Base-by-base conservation (phyloP, 164 flowering plant species). In the Taxillus chinensis region DNA sequence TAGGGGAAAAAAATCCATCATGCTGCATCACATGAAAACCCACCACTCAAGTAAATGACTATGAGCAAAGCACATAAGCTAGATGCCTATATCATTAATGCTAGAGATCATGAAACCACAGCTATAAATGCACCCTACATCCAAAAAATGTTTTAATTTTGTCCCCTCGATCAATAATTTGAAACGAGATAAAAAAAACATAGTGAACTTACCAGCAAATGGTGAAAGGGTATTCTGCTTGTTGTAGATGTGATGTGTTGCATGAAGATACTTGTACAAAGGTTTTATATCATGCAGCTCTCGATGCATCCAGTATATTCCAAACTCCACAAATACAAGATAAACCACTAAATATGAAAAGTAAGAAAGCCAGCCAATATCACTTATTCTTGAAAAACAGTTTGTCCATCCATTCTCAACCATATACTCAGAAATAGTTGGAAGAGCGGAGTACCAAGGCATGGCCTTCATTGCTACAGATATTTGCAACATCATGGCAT, bases 211-310 rank as follows among this genome's bases (percentile, higher is more conserved):
- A 93, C 98, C 98, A 42, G 98, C 98, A 77, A 90, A 93, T 37
- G 98, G 98, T 55, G 98, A 93, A 53, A 93, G 92, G 15, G 96
- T 86, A 41, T 86, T 90, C 67, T 90, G 91, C 79, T 93, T 93
- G 78, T 93, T 93, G 83, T 90, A 93, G 74, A 90, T 82, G 76
- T 93, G 99, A 74, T 93, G 99, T 37, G 90, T 89, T 41, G 99
- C 87, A 75, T 93, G 99, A 65, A 90, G 96, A 78, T 85, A 73
- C 78, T 93, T 93, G 78, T 93, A 93, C 43, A 93, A 71, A 60
- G 92, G 89, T 69, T 93, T 93, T 68, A 93, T 89, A 74, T 93
- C 99, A 71, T 93, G 98, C 75, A 93, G 69, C 72, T 85, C 95
- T 66, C 96, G 77, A 45, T 93, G 98, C 89, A 83, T 80, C 98